Base-by-base conservation (phyloP, 2,329 filamentous ascomycete genomes). In the Capronia coronata region DNA sequence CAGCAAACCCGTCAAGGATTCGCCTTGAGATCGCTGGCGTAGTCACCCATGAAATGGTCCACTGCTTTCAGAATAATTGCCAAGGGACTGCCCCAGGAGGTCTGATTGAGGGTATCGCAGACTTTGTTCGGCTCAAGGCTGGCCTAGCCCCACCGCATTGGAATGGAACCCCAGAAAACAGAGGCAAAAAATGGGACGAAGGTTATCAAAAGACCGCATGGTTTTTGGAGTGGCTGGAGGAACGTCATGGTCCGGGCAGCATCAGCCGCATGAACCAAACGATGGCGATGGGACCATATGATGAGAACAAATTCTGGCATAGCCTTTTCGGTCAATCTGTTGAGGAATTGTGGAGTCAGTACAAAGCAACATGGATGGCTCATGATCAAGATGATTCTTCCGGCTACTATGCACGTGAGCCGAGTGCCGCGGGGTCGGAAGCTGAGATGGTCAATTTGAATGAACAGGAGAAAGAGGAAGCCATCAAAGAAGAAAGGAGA, bases 121-220 rank as follows among this genome's bases (percentile, higher is more conserved):
- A 97, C 68, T 97, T 87, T 79, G 90, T 97, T 19, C 78, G 91
- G 1, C 70, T 97, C 53, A 81, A 80, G 56, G 83, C 83, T 43
- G 78, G 77, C 0, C 75, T 94, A 22, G 79, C 74, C 7, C 87
- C 91, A 34, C 86, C 87, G 43, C 90, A 96, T 69, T 97, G 91
- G 91, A 83, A 80, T 64, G 68, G 68, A 35, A 71, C 73, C 19
- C 65, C 66, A 2, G 61, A 65, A 2, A 75, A 78, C 22, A 57
- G 66, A 13, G 59, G 59, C 23, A 77, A 77, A 14, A 75, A 77
- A n/a, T 96, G 90, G 90, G 88, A 95, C 66, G 78, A 76, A 32
- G 90, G 90, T 0, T 97, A 97, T 68, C 84, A 96, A 71, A 79
- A 85, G 58, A 97, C 91, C 5, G 93, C 83, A 1, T 97, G 87